These are phyloP conservation scores for Ceratobasidium sp. DNA, from an alignment of 1,284 basidiomycete genomes.

Conservation along the genomic window DNA sequence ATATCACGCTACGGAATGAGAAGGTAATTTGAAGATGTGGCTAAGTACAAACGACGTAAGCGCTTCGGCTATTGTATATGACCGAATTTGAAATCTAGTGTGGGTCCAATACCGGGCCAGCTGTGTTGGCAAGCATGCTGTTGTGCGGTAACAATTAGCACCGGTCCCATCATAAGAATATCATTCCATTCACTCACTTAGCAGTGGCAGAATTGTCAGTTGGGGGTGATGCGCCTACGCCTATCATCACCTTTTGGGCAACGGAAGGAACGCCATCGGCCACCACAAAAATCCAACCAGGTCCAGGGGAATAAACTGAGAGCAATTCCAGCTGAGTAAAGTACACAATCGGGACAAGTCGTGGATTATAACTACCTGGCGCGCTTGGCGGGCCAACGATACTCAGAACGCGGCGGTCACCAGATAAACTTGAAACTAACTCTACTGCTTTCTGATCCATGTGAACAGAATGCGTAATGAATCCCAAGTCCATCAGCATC, in stretches of 20 bases:
- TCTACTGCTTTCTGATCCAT: slow-evolving; percentile 79
- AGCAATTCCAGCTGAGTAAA: slow-evolving; percentile 51
- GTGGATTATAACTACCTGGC: slow-evolving; percentile 69
- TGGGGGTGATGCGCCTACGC: slow-evolving; percentile 53
- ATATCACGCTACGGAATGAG: neutral
- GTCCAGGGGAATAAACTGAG: slow-evolving; percentile 56
- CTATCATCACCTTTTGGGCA: slow-evolving; percentile 61
- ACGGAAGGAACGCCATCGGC: slow-evolving; percentile 62
- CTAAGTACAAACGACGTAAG: neutral
- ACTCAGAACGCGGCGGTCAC: slow-evolving; percentile 46
- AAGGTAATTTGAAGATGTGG: neutral
- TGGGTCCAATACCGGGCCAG: neutral
- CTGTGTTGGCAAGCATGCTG: slow-evolving; percentile 29
- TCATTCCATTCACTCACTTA: too few species aligned
- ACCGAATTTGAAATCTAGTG: slow-evolving; percentile 17
- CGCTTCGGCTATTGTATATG: neutral
- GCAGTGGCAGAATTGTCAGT: too few species aligned
- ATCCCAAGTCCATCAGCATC: slow-evolving; percentile 84
- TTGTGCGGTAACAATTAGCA: slow-evolving; percentile 54
- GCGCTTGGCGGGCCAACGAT: slow-evolving; percentile 45
- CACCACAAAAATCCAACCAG: slow-evolving; percentile 56
- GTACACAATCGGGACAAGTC: slow-evolving; percentile 85
- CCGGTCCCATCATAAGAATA: too few species aligned
- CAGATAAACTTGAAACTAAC: slow-evolving; percentile 57
- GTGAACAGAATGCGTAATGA: slow-evolving; percentile 76